phyloP scores from a whole-genome alignment of 192 early-diverging fungal species.

The Coemansia guatemalensis region DNA sequence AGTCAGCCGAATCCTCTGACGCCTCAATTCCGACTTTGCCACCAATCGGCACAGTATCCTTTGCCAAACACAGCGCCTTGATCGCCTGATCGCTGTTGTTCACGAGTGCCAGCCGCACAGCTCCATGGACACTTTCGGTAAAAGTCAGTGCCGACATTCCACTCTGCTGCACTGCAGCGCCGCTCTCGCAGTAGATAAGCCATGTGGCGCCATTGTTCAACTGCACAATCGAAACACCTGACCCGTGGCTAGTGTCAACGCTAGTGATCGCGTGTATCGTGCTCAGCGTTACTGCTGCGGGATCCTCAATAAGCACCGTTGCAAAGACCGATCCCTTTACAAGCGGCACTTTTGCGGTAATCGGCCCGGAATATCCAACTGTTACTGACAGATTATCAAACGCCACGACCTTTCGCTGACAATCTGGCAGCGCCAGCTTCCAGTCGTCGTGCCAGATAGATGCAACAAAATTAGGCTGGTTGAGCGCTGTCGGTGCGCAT shows the following conservation, averaged over 20 bases:
- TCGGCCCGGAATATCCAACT: constrained; percentile 11
- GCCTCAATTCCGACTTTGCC: constrained; percentile 20
- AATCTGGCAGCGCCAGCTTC: constrained; percentile 18
- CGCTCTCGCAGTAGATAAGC: constrained; percentile 30
- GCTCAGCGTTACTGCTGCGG: constrained; percentile 8
- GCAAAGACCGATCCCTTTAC: constrained; percentile 50
- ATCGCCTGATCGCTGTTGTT: constrained; percentile 4
- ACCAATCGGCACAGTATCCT: constrained; percentile 31
- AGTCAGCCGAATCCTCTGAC: constrained; percentile 10
- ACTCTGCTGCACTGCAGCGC: constrained; percentile 10
- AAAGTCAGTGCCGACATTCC: constrained; percentile 19
- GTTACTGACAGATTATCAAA: constrained; percentile 44
- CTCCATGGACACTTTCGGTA: constrained; percentile 12
- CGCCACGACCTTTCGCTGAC: constrained; percentile 14
- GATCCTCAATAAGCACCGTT: constrained; percentile 27
- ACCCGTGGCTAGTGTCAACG: constrained; percentile 4
- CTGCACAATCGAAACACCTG: constrained; percentile 26
- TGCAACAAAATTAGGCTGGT: constrained; percentile 19
- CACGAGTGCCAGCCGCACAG: constrained; percentile 44
- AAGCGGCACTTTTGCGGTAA: constrained; percentile 17
- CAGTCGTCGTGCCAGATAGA: constrained; percentile 41
- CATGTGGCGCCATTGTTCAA: constrained; percentile 46
- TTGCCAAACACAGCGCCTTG: constrained; percentile 22
- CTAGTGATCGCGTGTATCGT: constrained; percentile 42
- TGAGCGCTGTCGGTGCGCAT: constrained; percentile 28